Percentiles rank a stretch among this genome's conserved stretches.
These are phyloP conservation scores for Metroxylon sagu DNA, from an alignment of 176 grass and related monocot genomes.

Conservation along the genomic window DNA sequence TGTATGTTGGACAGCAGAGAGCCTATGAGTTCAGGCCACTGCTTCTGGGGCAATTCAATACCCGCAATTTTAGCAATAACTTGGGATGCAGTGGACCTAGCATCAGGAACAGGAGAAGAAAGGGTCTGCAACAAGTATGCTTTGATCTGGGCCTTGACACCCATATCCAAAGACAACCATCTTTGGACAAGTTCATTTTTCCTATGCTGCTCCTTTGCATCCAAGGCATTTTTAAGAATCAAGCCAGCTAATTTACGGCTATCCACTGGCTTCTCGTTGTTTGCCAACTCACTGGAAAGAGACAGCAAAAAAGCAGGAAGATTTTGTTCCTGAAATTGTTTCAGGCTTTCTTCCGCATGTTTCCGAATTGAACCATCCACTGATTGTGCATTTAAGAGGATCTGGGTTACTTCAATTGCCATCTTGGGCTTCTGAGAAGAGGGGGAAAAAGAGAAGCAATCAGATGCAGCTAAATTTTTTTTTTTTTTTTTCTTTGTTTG, in stretches of 20 bases:
- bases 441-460: too few species aligned
- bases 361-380: slow-evolving; percentile 6
- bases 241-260: slow-evolving; percentile 16
- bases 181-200: slow-evolving; percentile 15
- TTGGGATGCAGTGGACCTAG: slow-evolving; percentile 14
- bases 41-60: slow-evolving; percentile 11
- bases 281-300: slow-evolving; percentile 11
- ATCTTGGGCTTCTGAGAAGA: too few species aligned
- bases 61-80: slow-evolving; percentile 11
- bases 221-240: slow-evolving; percentile 13
- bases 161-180: slow-evolving; percentile 6
- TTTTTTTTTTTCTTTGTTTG: too few species aligned
- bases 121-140: slow-evolving; percentile 12
- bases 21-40: slow-evolving; percentile 8
- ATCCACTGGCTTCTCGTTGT: slow-evolving; percentile 16
- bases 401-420: slow-evolving; percentile 13
- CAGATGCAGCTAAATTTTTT: too few species aligned
- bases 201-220: slow-evolving; percentile 11
- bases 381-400: slow-evolving; percentile 13
- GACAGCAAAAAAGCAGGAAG: slow-evolving; percentile 3
- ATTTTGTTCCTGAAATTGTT: slow-evolving; percentile 14
- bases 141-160: slow-evolving; percentile 7
- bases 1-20: slow-evolving; percentile 7
- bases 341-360: slow-evolving; percentile 16
- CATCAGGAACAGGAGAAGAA: slow-evolving; percentile 12